Evolutionary conservation across 2,329 filamentous ascomycete genomes (phyloP).

Genomic region (Nigrograna mackinnonii): DNA sequence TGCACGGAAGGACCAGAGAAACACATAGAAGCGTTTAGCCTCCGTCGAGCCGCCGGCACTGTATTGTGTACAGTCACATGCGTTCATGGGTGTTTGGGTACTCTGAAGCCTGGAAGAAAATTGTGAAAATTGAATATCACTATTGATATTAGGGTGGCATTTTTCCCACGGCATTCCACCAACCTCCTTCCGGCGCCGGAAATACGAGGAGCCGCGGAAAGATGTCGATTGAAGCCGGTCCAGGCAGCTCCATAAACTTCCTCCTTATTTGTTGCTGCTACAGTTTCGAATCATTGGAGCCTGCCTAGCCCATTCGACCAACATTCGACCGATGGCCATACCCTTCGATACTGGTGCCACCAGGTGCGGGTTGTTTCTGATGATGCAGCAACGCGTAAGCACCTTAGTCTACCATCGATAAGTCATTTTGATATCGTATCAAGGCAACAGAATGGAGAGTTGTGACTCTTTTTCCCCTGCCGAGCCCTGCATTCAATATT

Average conservation of each 20-base stretch:
- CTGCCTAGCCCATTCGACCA: not conserved
- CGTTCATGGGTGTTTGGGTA: slow-evolving; percentile 19
- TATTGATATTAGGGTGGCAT: not conserved
- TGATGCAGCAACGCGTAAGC: not conserved
- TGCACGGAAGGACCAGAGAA: slow-evolving; percentile 29
- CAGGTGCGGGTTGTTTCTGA: not conserved
- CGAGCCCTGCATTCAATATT: no score
- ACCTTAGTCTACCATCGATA: not conserved
- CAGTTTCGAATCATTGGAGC: slow-evolving; percentile 5
- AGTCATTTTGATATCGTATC: no score
- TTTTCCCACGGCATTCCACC: not conserved
- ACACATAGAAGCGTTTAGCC: slow-evolving; percentile 15
- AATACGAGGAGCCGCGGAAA: not conserved
- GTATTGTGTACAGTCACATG: slow-evolving; percentile 26
- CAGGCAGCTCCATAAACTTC: not conserved
- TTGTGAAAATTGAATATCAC: no score
- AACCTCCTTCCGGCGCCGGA: slow-evolving; percentile 8
- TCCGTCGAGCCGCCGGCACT: slow-evolving; percentile 23
- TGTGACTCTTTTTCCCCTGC: no score
- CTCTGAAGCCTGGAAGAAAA: slow-evolving; percentile 3
- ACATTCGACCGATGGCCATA: not conserved
- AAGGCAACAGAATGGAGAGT: no score
- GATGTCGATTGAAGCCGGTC: not conserved
- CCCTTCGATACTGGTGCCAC: not conserved
- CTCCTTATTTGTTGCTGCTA: slow-evolving; percentile 1